Evolutionary conservation across 1,139 yeast species (phyloP).

Genomic region (Wickerhamomyces sp.): DNA sequence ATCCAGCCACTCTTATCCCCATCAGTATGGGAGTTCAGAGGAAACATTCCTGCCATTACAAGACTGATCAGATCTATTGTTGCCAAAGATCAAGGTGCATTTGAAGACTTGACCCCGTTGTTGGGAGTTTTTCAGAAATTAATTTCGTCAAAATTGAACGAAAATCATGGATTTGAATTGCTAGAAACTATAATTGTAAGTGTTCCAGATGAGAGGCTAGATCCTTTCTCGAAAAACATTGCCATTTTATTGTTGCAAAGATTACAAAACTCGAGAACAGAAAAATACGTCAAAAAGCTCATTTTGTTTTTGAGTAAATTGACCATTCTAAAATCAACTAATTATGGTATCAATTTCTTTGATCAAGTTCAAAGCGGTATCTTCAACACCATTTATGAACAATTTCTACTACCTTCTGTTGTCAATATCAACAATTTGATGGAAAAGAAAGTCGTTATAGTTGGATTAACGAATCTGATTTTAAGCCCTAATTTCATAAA

Average conservation of each 20-base stretch:
- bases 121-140: conserved; percentile 96
- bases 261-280: conserved; percentile 76
- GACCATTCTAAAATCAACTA: conserved; percentile 36
- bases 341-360: conserved; percentile 34
- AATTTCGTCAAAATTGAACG: conserved; percentile 79
- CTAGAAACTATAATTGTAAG: conserved; percentile 62
- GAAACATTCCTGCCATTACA: conserved; percentile 90
- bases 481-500: conserved; percentile 26
- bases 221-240: conserved; percentile 63
- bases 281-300: conserved; percentile 70
- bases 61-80: conserved; percentile 72
- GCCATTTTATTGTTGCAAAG: conserved; percentile 75
- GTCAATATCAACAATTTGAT: conserved; percentile 58
- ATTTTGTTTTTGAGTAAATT: conserved; percentile 56
- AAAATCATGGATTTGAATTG: conserved; percentile 77
- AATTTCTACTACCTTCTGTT: conserved; percentile 65
- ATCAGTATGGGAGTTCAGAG: conserved; percentile 84
- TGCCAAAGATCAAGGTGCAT: conserved; percentile 51
- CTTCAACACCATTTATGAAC: conserved; percentile 58
- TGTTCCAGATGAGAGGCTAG: conserved; percentile 46
- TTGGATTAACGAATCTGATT: conserved; percentile 65
- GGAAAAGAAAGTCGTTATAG: conserved; percentile 70
- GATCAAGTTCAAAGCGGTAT: conserved; percentile 35
- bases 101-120: conserved; percentile 62
- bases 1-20: conserved; percentile 85